Conservation (phyloP, 768 basidiomycete species). For the Serendipita indica region DNA sequence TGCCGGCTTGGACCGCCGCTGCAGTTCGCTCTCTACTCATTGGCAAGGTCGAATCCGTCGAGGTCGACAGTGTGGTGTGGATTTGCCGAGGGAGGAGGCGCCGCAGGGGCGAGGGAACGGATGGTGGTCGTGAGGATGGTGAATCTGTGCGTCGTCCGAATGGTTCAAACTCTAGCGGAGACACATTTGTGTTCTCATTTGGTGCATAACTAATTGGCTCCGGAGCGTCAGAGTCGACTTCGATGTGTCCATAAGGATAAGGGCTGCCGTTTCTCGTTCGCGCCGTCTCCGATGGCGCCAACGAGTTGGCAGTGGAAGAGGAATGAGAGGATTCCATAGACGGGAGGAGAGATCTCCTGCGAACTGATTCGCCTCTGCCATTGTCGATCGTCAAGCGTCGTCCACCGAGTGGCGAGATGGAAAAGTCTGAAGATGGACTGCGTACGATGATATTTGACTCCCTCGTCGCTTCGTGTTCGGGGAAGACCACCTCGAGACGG, state of each 20-base stretch:
- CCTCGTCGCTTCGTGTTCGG: background rate
- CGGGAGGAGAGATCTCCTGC: background rate
- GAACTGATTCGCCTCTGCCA: background rate
- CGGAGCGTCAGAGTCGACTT: background rate
- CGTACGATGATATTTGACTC: background rate
- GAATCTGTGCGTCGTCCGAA: no score
- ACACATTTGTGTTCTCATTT: no score
- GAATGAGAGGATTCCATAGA: background rate
- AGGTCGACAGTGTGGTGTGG: slow-evolving; percentile 4
- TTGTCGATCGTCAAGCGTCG: background rate
- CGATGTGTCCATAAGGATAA: background rate
- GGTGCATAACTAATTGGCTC: background rate
- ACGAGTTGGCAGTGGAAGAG: background rate
- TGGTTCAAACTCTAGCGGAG: background rate
- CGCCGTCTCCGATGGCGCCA: background rate
- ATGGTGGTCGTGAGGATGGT: background rate
- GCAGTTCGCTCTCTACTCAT: background rate
- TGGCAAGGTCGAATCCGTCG: slow-evolving; percentile 7
- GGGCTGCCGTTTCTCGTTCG: background rate
- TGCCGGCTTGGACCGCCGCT: background rate
- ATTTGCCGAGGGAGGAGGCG: background rate
- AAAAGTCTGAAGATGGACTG: background rate
- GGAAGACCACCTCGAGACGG: background rate
- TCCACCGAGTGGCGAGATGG: background rate
- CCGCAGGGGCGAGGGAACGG: background rate